These are phyloP conservation scores for Catharanthus roseus DNA, from an alignment of 257 asterid genomes.

Conservation along the genomic window DNA sequence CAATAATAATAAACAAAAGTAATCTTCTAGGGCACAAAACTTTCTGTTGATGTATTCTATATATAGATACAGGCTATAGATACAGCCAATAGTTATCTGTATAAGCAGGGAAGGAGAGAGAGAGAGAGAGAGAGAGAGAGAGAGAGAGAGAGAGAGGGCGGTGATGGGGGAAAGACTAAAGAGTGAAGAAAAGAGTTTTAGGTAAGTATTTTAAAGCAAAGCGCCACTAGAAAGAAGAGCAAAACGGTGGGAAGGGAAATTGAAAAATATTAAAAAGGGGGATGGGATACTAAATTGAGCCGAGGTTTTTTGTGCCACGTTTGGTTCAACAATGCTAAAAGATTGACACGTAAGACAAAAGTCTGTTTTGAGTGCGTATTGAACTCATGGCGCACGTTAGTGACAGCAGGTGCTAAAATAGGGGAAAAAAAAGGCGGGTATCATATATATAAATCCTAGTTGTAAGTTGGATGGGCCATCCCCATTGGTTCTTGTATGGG, in stretches of 20 bases:
- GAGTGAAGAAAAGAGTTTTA: neutral
- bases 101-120: too few species aligned
- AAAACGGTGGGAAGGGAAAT: constrained; percentile 24
- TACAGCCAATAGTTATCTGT: constrained; percentile 4
- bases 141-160: constrained; percentile 6
- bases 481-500: neutral
- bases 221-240: constrained; percentile 15
- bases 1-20: neutral
- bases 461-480: neutral
- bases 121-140: too few species aligned
- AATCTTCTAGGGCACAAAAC: neutral
- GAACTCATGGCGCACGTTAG: constrained; percentile 18
- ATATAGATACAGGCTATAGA: neutral
- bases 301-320: neutral
- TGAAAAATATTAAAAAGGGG: neutral
- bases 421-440: too few species aligned
- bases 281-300: constrained; percentile 19
- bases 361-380: neutral
- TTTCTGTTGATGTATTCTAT: neutral
- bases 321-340: neutral
- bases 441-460: neutral
- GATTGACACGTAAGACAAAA: constrained; percentile 15
- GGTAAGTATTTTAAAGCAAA: constrained; percentile 20
- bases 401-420: neutral
- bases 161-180: neutral